Evolutionary conservation across 768 basidiomycete species (phyloP), one percentile per base, ranked within the genome.

Genomic region (Serendipita indica): DNA sequence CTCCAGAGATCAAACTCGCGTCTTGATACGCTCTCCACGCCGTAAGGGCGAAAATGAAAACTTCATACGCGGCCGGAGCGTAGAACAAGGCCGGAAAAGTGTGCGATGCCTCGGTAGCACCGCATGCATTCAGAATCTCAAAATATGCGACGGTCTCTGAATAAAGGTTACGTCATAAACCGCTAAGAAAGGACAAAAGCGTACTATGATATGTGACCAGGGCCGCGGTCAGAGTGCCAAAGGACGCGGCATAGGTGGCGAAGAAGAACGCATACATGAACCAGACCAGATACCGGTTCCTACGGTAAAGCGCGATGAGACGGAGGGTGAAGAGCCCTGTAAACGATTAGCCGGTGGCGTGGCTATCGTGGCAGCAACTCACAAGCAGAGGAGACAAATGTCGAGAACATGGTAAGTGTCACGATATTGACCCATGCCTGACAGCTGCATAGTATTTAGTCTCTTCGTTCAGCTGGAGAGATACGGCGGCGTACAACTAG

Each of bases 251-350:
- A 27, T 54, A 54, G 20, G 49, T 22, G 10, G 49, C 2, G 4
- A 30, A 18, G 49, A 54, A 54, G 30, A 54, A 54, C 7, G 20
- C 10, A 28, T 32, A 28, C 20, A 54, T 54, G n/a, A 54, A 54
- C 49, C 49, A 54, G n/a, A 54, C 49, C 10, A 54, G 20, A n/a
- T 25, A 54, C 30, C n/a, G n/a, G 10, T 54, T 54, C 30, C 49
- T 25, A 16, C 49, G 20, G n/a, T 54, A 54, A 16, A 54, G 49
- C 1, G 49, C 49, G 16, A 54, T 28, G n/a, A 54, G 30, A 7
- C 49, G 49, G 22, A 54, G 30, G n/a, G 49, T 30, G 22, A 54
- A 32, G 20, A 54, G 49, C 7, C 49, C 49, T 18, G 20, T 54
- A 18, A 7, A n/a, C 5, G n/a, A 25, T 43, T n/a, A 43, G 41